Base-by-base conservation (phyloP, 768 basidiomycete species). In the Lactarius trivialis region DNA sequence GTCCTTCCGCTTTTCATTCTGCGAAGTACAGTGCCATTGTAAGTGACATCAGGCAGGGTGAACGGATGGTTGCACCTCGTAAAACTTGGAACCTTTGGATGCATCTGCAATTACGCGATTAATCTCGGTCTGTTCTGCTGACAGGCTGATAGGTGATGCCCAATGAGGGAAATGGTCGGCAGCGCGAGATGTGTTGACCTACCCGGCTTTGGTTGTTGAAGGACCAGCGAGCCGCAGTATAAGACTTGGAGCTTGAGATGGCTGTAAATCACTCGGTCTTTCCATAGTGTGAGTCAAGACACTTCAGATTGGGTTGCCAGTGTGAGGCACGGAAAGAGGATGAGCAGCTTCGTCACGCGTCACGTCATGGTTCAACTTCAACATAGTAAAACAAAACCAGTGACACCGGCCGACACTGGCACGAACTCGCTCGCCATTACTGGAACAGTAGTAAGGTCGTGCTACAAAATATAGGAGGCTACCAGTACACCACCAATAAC, bases 1-100 rank as follows among this genome's bases (percentile, higher is more conserved):
- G 73, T 98, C 93, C 70, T 91, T 94, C 70, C 83, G 82, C 72
- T 91, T 93, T 76, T 97, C 93, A 67, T 95, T 93, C 84, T 91
- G 68, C 36, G 60, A 64, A 24, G 39, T 51, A 51, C 39, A 37
- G 53, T 14, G 24, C 28, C 28, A 33, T 26, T 30, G 8, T 53
- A 34, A 58, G 55, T 7, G 8, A 34, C 43, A n/a, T 50, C 58
- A 52, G 14, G 24, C 19, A 32, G 36, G 39, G 34, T 17, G 17
- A 24, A 28, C 41, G n/a, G 7, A 65, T 78, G 69, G 71, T 14
- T 21, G 45, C 14, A 83, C 88, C 77, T 93, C 85, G 71, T 91
- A 95, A 73, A 89, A 98, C 74, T 93, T 93, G 30, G 93, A 95
- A 4, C 94, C 94, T 70, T 91, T 93, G 7, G 91, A 93, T 19